Conservation (phyloP, 1,284 basidiomycete genomes). For the Naganishia liquefaciens region DNA sequence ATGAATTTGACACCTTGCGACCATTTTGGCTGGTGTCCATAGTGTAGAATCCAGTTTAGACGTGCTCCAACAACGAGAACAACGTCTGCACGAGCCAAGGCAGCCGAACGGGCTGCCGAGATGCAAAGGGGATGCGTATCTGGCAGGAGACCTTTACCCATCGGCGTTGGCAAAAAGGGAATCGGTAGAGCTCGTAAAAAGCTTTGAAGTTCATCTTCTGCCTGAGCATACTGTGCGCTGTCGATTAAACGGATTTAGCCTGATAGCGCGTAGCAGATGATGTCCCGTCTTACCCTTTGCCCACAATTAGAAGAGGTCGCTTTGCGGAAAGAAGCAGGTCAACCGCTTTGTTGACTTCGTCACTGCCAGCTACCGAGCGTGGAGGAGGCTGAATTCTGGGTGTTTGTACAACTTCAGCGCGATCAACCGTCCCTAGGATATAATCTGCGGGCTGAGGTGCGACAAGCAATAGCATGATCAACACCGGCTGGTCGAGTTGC, state of each 20-base stretch:
- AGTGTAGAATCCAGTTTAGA: slow-evolving; percentile 39
- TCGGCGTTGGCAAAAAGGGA: slow-evolving; percentile 38
- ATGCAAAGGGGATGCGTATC: slow-evolving; percentile 36
- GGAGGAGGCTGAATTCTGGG: slow-evolving; percentile 14
- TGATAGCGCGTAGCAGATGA: neutral
- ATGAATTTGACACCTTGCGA: slow-evolving; percentile 35
- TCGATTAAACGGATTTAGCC: neutral
- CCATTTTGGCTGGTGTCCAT: slow-evolving; percentile 36
- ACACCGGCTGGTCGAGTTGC: neutral
- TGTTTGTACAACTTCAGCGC: slow-evolving; percentile 16
- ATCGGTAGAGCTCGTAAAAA: slow-evolving; percentile 33
- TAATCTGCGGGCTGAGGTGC: slow-evolving; percentile 35
- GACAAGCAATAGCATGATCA: neutral
- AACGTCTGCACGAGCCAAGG: slow-evolving; percentile 35
- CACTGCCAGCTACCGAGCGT: slow-evolving; percentile 15
- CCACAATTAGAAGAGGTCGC: slow-evolving; percentile 36
- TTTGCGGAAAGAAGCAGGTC: slow-evolving; percentile 33
- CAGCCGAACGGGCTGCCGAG: slow-evolving; percentile 36
- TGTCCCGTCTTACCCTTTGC: slow-evolving; percentile 34
- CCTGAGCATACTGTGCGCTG: slow-evolving; percentile 37
- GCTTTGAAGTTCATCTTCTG: slow-evolving; percentile 28
- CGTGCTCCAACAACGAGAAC: slow-evolving; percentile 37
- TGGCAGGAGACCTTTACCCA: slow-evolving; percentile 37
- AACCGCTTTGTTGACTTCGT: slow-evolving; percentile 30
- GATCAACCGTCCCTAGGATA: slow-evolving; percentile 31